Percentiles rank a stretch among this genome's conserved stretches.
phyloP scores from a whole-genome alignment of 148 eudicot genomes.

The Persicaria tinctoria region DNA sequence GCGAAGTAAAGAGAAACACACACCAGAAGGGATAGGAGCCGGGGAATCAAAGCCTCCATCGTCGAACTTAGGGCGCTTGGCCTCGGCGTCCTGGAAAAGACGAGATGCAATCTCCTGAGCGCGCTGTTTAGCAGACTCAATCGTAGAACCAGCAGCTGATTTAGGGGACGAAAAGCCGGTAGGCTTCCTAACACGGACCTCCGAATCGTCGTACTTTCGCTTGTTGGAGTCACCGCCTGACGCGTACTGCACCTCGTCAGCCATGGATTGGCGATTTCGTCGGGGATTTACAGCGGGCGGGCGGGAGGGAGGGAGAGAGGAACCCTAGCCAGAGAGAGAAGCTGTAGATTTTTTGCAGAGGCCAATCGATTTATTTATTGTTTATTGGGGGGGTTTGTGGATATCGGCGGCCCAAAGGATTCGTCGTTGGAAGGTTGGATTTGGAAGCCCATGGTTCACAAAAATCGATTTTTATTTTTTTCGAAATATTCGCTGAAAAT shows the following conservation, averaged over 20 bases:
- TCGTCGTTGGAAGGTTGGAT: too few relatives aligned
- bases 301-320: neutral
- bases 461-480: too few relatives aligned
- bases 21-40: conserved; percentile 19
- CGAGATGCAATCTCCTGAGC: conserved; percentile 85
- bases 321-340: conserved; percentile 9
- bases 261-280: conserved; percentile 29
- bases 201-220: conserved; percentile 69
- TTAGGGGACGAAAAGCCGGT: conserved; percentile 66
- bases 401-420: too few relatives aligned
- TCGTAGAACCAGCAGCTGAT: conserved; percentile 24
- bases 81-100: conserved; percentile 40
- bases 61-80: conserved; percentile 73
- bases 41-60: conserved; percentile 41
- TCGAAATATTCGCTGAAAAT: too few relatives aligned
- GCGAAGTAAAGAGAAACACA: conserved; percentile 4
- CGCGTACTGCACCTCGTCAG: conserved; percentile 61
- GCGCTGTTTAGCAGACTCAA: conserved; percentile 57
- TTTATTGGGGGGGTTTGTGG: neutral
- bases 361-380: neutral
- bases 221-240: conserved; percentile 34
- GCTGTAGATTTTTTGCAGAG: neutral
- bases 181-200: conserved; percentile 32
- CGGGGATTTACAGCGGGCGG: conserved; percentile 10
- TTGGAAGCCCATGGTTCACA: too few relatives aligned